These are phyloP conservation scores for Setaria viridis DNA, from an alignment of 202 grass and related monocot species.

Conservation along the genomic window DNA sequence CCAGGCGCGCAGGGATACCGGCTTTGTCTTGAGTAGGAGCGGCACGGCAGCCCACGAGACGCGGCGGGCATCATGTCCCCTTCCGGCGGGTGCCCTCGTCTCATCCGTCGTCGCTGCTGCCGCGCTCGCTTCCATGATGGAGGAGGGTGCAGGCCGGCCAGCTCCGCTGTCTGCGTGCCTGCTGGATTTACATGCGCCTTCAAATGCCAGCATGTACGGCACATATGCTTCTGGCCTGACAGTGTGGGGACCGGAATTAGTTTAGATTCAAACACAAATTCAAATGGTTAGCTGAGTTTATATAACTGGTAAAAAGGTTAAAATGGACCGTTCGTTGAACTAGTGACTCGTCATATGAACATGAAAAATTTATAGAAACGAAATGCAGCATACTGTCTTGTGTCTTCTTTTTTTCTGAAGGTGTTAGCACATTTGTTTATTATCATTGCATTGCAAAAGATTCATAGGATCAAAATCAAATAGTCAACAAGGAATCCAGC, in stretches of 20 bases:
- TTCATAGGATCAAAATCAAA: neutral
- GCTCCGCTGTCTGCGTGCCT: neutral
- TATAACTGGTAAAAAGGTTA: neutral
- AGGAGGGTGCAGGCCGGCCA: neutral
- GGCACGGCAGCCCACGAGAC: conserved; percentile 35
- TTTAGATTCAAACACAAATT: neutral
- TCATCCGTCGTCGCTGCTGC: neutral
- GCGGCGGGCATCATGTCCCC: conserved; percentile 39
- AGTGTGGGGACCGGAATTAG: conserved; percentile 1
- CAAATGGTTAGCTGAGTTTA: neutral
- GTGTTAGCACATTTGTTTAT: too few relatives aligned
- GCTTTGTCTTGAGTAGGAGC: conserved; percentile 37
- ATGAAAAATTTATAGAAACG: too few relatives aligned
- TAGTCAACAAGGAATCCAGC: neutral
- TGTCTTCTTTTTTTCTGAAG: too few relatives aligned
- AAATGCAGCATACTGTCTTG: too few relatives aligned
- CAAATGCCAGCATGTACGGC: neutral
- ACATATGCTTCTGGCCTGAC: neutral
- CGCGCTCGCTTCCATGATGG: neutral
- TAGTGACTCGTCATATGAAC: too few relatives aligned
- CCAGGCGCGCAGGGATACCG: conserved; percentile 27
- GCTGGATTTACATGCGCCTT: neutral
- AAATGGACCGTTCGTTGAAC: neutral
- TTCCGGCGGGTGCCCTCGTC: conserved; percentile 14
- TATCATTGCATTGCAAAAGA: neutral